Percentiles rank a stretch among this genome's conserved stretches.
Evolutionary conservation across 1,284 basidiomycete genomes (phyloP).

Genomic region (Rhodotorula sp.): DNA sequence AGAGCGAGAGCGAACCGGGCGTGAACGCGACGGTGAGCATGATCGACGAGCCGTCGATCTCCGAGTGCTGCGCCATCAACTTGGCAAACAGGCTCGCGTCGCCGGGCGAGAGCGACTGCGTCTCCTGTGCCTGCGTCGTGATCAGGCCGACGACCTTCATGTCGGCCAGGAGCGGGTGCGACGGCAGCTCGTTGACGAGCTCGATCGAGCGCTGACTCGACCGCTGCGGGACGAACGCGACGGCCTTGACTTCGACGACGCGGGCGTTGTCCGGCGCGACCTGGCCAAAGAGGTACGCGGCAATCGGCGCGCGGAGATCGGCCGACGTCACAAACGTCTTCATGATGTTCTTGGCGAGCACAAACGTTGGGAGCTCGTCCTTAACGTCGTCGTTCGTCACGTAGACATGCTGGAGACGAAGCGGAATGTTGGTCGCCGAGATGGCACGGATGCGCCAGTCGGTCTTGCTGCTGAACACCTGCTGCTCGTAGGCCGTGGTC

Average conservation of each 20-base stretch:
- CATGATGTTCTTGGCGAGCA: constrained; percentile 95
- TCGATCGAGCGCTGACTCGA: constrained; percentile 84
- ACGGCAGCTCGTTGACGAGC: constrained; percentile 65
- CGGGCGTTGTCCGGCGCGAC: constrained; percentile 95
- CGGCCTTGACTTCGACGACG: constrained; percentile 97
- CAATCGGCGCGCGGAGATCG: constrained; percentile 94
- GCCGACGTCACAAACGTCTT: constrained; percentile 91
- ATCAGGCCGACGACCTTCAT: constrained; percentile 54
- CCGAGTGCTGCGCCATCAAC: constrained; percentile 91
- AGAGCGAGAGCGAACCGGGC: constrained; percentile 92
- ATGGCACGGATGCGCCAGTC: constrained; percentile 74
- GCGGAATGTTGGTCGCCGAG: constrained; percentile 83
- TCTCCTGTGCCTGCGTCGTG: constrained; percentile 53
- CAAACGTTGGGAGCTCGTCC: constrained; percentile 94
- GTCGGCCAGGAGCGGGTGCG: constrained; percentile 52
- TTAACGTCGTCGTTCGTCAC: constrained; percentile 99
- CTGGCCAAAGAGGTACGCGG: constrained; percentile 87
- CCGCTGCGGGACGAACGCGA: constrained; percentile 93
- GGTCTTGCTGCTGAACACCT: constrained; percentile 96
- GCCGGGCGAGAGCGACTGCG: constrained; percentile 69
- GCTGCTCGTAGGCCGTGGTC: constrained; percentile 96
- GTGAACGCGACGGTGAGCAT: constrained; percentile 96
- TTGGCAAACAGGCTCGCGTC: constrained; percentile 96
- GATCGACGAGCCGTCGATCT: constrained; percentile 91
- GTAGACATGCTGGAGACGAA: constrained; percentile 96